Conservation (phyloP, 495 filamentous ascomycete species). For the Acidiella bohemica region DNA sequence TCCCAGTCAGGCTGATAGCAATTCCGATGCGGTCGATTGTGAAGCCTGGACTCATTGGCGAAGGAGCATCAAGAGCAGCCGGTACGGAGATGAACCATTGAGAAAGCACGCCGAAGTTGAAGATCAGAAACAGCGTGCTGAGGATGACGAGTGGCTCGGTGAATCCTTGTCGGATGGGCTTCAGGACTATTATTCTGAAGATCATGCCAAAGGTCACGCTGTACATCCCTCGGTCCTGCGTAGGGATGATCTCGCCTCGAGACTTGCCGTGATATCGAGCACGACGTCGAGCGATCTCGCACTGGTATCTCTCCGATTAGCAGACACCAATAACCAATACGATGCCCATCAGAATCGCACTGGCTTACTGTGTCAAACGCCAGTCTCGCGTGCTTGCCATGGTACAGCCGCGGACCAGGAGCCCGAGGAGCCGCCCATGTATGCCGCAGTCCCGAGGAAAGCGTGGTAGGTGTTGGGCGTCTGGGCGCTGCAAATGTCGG, state of each 20-base stretch:
- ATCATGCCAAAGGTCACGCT: slow-evolving; percentile 24
- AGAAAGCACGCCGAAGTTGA: slow-evolving; percentile 31
- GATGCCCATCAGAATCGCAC: slow-evolving; percentile 24
- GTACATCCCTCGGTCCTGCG: slow-evolving; percentile 18
- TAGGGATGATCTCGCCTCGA: slow-evolving; percentile 16
- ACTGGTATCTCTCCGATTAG: slow-evolving; percentile 32
- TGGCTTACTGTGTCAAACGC: slow-evolving; percentile 33
- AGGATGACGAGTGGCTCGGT: slow-evolving; percentile 31
- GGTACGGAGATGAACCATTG: slow-evolving; percentile 34
- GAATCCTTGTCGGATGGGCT: slow-evolving; percentile 27
- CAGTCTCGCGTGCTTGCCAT: too few species aligned
- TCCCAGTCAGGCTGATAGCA: slow-evolving; percentile 25
- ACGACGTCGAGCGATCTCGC: slow-evolving; percentile 29
- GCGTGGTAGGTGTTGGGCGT: slow-evolving; percentile 32
- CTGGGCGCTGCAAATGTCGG: slow-evolving; percentile 31
- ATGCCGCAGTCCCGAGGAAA: slow-evolving; percentile 26
- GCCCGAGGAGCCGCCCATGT: slow-evolving; percentile 25
- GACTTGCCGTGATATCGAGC: slow-evolving; percentile 11
- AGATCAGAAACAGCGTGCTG: slow-evolving; percentile 23
- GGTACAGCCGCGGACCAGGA: not conserved
- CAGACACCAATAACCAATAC: slow-evolving; percentile 27
- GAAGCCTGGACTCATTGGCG: slow-evolving; percentile 26
- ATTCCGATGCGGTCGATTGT: slow-evolving; percentile 26
- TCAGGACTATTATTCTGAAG: slow-evolving; percentile 27
- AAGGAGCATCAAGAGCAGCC: slow-evolving; percentile 20